Evolutionary conservation across 257 asterid species (phyloP).

Genomic region (Penstemon newberryi): DNA sequence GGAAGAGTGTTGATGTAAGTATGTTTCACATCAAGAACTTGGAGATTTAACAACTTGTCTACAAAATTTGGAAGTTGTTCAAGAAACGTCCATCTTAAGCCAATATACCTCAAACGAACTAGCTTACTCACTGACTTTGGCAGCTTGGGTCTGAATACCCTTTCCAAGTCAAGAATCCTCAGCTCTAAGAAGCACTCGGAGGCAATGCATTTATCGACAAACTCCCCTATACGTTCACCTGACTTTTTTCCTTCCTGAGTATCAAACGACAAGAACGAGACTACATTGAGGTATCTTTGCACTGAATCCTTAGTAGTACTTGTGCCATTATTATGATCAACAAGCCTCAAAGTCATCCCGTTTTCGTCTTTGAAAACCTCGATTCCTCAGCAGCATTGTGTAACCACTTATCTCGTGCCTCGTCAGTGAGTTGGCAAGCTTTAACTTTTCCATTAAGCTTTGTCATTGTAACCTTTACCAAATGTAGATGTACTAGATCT

Average conservation of each 20-base stretch:
- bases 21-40: constrained; percentile 36
- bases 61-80: constrained; percentile 24
- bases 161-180: constrained; percentile 34
- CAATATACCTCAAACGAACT: constrained; percentile 25
- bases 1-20: constrained; percentile 38
- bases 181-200: constrained; percentile 28
- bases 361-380: neutral
- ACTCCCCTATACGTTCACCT: constrained; percentile 31
- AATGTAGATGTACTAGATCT: neutral
- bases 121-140: constrained; percentile 20
- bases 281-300: neutral
- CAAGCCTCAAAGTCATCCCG: constrained; percentile 1
- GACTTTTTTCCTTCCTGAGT: constrained; percentile 29
- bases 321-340: constrained; percentile 1
- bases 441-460: constrained; percentile 20
- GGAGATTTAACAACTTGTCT: constrained; percentile 26
- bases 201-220: constrained; percentile 29
- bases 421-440: constrained; percentile 3
- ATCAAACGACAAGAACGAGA: constrained; percentile 30
- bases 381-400: neutral
- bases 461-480: neutral
- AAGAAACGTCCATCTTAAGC: constrained; percentile 37
- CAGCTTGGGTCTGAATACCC: constrained; percentile 32
- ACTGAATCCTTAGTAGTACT: neutral
- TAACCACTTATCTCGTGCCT: neutral